Conservation (phyloP, 2,329 filamentous ascomycete species). For the Clarireedia hainanense region DNA sequence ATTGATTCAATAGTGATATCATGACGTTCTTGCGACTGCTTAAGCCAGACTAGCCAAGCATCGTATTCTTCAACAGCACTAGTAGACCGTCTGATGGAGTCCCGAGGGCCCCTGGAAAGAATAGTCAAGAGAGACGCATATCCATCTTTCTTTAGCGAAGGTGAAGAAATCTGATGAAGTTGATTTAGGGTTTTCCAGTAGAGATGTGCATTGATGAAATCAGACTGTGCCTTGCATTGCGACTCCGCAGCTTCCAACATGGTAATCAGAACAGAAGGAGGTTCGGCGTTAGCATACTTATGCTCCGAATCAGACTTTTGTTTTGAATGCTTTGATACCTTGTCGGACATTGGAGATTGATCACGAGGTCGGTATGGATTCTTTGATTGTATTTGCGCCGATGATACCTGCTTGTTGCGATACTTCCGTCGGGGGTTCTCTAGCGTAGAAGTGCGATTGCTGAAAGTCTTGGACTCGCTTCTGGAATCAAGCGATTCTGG, state of each 20-base stretch:
- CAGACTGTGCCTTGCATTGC: conserved; percentile 69
- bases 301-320: conserved; percentile 21
- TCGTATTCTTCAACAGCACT: conserved; percentile 72
- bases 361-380: conserved; percentile 45
- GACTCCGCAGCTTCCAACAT: conserved; percentile 73
- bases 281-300: conserved; percentile 37
- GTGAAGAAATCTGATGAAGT: conserved; percentile 53
- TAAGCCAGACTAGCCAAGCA: conserved; percentile 75
- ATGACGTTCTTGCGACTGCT: conserved; percentile 72
- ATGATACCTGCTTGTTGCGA: conserved; percentile 46
- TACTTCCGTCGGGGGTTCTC: conserved; percentile 47
- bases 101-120: conserved; percentile 62
- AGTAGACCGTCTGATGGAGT: conserved; percentile 61
- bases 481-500: conserved; percentile 57
- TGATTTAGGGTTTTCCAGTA: conserved; percentile 80
- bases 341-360: conserved; percentile 10
- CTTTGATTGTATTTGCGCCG: conserved; percentile 42
- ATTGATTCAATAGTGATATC: conserved; percentile 67
- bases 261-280: conserved; percentile 48
- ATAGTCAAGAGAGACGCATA: conserved; percentile 67
- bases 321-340: conserved; percentile 14
- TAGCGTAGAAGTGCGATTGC: conserved; percentile 54
- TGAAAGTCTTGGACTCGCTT: conserved; percentile 55
- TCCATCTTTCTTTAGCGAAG: conserved; percentile 56
- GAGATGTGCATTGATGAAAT: conserved; percentile 75